Evolutionary conservation across 2,329 filamentous ascomycete species (phyloP).

Genomic region (Alternaria sp.): DNA sequence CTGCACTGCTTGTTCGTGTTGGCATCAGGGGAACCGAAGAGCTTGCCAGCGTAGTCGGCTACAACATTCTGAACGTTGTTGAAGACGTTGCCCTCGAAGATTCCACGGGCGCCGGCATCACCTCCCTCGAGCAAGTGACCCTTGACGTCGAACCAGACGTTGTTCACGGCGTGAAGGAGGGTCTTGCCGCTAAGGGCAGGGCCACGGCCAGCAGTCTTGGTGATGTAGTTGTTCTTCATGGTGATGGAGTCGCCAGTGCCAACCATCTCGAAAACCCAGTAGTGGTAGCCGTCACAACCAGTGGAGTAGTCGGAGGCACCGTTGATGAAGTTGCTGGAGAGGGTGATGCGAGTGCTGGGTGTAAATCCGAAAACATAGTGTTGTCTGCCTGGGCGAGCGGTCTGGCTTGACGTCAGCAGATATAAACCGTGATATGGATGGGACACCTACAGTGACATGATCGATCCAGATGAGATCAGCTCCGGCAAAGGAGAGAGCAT

Average conservation of each 20-base stretch:
- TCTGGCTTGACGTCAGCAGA: too few species aligned
- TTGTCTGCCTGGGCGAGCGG: background rate
- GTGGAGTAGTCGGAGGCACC: background rate
- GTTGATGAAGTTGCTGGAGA: background rate
- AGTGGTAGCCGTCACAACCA: background rate
- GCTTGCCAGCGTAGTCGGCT: background rate
- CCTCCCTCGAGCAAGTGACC: background rate
- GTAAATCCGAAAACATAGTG: background rate
- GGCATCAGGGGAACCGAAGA: background rate
- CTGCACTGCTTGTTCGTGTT: background rate
- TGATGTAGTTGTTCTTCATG: background rate
- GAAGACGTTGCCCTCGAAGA: background rate
- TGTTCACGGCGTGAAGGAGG: background rate
- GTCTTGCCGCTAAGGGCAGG: background rate
- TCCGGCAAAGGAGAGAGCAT: background rate
- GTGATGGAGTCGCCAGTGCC: constrained; percentile 2
- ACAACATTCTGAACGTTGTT: background rate
- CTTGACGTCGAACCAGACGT: background rate
- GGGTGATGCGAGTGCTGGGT: background rate
- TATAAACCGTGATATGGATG: too few species aligned
- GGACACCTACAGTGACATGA: too few species aligned
- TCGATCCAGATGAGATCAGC: background rate
- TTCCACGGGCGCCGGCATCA: background rate
- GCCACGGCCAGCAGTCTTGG: background rate
- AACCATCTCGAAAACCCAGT: constrained; percentile 2